phyloP scores from a whole-genome alignment of 129 eudicot species.

The Dittrichia graveolens region DNA sequence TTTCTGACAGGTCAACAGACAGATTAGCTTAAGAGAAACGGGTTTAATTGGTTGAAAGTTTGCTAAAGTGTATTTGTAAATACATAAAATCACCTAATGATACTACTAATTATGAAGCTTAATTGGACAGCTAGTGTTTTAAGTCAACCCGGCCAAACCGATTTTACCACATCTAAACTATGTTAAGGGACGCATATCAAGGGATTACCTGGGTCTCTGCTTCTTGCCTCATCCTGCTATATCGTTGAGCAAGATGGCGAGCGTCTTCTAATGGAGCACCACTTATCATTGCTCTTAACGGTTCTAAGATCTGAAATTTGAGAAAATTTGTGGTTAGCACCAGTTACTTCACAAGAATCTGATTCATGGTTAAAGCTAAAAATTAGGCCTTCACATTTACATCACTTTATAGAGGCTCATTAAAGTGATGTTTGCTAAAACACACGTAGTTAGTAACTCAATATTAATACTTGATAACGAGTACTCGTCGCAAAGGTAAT shows the following conservation, averaged over 20 bases:
- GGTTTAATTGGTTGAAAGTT: too few relatives aligned
- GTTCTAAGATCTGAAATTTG: constrained; percentile 72
- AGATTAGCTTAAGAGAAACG: background rate
- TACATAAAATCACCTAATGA: too few relatives aligned
- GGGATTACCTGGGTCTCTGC: constrained; percentile 88
- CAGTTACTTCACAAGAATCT: constrained; percentile 2
- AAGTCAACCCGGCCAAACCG: background rate
- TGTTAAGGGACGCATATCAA: background rate
- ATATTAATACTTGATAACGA: too few relatives aligned
- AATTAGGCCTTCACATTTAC: background rate
- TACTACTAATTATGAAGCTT: too few relatives aligned
- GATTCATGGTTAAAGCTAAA: background rate
- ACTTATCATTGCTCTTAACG: constrained; percentile 78
- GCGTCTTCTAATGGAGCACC: constrained; percentile 99
- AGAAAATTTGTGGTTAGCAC: constrained; percentile 9
- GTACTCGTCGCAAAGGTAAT: too few relatives aligned
- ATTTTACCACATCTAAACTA: too few relatives aligned
- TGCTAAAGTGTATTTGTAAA: too few relatives aligned
- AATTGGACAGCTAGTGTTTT: too few relatives aligned
- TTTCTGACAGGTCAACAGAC: background rate
- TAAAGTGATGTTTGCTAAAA: too few relatives aligned
- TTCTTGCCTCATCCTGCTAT: constrained; percentile 98
- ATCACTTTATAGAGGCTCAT: constrained; percentile 14
- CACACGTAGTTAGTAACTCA: too few relatives aligned
- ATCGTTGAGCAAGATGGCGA: constrained; percentile 98